A percentile compares a stretch with the other conserved stretches of the same genome.
These are phyloP conservation scores for Dentipellis sp. DNA, from an alignment of 768 basidiomycete genomes.

Conservation along the genomic window DNA sequence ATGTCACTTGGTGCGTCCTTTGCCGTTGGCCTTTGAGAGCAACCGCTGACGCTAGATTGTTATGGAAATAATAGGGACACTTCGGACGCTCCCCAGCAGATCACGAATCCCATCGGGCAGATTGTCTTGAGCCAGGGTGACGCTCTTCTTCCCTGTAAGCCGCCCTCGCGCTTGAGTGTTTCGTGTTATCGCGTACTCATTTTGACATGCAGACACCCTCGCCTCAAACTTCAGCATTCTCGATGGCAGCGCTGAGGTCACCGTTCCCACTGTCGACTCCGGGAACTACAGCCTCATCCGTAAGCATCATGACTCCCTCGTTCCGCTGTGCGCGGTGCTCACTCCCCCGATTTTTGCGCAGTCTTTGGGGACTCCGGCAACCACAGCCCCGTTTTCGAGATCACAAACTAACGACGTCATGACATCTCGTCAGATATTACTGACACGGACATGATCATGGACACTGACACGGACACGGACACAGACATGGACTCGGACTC, in stretches of 20 bases:
- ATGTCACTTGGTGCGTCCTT: background rate
- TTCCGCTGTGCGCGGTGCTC: background rate
- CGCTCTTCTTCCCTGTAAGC: background rate
- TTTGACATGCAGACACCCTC: background rate
- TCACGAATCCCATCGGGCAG: background rate
- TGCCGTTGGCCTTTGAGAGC: too few relatives aligned
- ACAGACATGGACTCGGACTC: too few relatives aligned
- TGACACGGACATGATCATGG: too few relatives aligned
- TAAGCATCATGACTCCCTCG: background rate
- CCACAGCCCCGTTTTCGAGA: background rate
- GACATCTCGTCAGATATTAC: background rate
- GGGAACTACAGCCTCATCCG: background rate
- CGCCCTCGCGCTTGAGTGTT: too few relatives aligned
- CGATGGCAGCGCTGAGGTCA: background rate
- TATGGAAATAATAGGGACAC: background rate
- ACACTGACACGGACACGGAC: too few relatives aligned
- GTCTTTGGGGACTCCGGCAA: background rate
- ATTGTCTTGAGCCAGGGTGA: too few relatives aligned
- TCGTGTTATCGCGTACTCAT: too few relatives aligned
- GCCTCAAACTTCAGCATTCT: background rate
- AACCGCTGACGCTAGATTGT: too few relatives aligned
- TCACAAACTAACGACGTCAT: background rate
- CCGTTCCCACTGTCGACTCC: background rate
- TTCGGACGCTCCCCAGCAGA: background rate
- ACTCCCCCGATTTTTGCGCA: background rate